These are phyloP conservation scores for Colletotrichum somersetense DNA, from an alignment of 2,329 filamentous ascomycete genomes.

Conservation along the genomic window DNA sequence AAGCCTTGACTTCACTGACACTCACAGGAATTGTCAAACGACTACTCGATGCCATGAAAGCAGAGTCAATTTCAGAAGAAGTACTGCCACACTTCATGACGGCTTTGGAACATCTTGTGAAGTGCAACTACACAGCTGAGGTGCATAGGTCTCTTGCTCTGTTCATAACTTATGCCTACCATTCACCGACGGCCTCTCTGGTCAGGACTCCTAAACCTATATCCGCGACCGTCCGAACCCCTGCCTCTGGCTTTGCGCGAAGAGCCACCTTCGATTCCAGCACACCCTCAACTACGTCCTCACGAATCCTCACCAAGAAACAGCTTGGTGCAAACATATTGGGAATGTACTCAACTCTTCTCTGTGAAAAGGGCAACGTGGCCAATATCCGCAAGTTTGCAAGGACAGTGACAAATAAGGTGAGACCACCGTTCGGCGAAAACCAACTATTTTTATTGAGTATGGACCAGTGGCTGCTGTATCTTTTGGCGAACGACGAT, in stretches of 20 bases:
- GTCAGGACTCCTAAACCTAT: slow-evolving; percentile 65
- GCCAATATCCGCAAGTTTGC: slow-evolving; percentile 87
- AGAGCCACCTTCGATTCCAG: slow-evolving; percentile 54
- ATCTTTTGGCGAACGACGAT: slow-evolving; percentile 89
- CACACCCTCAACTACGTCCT: slow-evolving; percentile 47
- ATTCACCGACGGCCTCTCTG: slow-evolving; percentile 65
- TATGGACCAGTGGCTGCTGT: slow-evolving; percentile 81
- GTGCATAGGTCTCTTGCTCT: slow-evolving; percentile 88
- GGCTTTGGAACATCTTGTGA: slow-evolving; percentile 83
- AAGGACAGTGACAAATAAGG: slow-evolving; percentile 94
- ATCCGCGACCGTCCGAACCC: slow-evolving; percentile 55
- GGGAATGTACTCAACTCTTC: slow-evolving; percentile 79
- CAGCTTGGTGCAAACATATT: slow-evolving; percentile 82
- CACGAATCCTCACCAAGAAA: slow-evolving; percentile 68
- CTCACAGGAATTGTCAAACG: slow-evolving; percentile 85
- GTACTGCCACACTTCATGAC: slow-evolving; percentile 81
- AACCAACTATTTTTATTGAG: slow-evolving; percentile 44
- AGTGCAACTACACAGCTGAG: slow-evolving; percentile 84
- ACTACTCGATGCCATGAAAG: slow-evolving; percentile 90
- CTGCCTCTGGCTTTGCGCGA: slow-evolving; percentile 55
- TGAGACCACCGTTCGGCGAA: slow-evolving; percentile 55
- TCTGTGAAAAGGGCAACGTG: slow-evolving; percentile 79
- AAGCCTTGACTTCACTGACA: slow-evolving; percentile 38
- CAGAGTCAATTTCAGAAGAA: slow-evolving; percentile 79
- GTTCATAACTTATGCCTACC: slow-evolving; percentile 93